phyloP scores from a whole-genome alignment of 768 basidiomycete genomes.

The Hypholoma sublateritium region DNA sequence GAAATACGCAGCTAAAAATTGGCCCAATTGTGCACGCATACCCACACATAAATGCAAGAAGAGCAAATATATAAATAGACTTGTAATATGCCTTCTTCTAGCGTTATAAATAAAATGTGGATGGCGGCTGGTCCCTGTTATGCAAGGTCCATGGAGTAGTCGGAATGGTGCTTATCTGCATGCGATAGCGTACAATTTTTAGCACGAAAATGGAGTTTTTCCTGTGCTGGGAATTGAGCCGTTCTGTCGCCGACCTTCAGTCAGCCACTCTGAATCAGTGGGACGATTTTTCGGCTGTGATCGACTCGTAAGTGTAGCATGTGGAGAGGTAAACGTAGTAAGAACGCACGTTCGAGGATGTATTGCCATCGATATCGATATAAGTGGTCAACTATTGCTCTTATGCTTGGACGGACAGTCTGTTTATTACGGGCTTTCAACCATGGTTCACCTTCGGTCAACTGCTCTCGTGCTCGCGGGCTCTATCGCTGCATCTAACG shows the following conservation, averaged over 20 bases:
- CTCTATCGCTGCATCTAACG: neutral
- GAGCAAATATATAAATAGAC: too few species aligned
- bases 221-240: neutral
- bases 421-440: neutral
- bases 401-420: too few species aligned
- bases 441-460: constrained; percentile 5
- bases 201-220: neutral
- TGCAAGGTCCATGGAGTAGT: too few species aligned
- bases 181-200: neutral
- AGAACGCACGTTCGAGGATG: neutral
- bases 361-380: too few species aligned
- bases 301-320: neutral
- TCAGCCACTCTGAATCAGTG: too few species aligned
- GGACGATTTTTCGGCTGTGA: neutral
- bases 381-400: too few species aligned
- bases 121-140: too few species aligned
- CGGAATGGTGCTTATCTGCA: neutral
- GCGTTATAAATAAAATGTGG: too few species aligned
- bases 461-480: constrained; percentile 1
- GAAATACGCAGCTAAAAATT: too few species aligned
- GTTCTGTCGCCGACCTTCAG: neutral
- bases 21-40: too few species aligned
- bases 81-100: too few species aligned
- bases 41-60: too few species aligned
- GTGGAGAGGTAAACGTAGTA: neutral